These are phyloP conservation scores for Phytophthora citricola DNA, from an alignment of 352 stramenopile genomes.

Conservation along the genomic window DNA sequence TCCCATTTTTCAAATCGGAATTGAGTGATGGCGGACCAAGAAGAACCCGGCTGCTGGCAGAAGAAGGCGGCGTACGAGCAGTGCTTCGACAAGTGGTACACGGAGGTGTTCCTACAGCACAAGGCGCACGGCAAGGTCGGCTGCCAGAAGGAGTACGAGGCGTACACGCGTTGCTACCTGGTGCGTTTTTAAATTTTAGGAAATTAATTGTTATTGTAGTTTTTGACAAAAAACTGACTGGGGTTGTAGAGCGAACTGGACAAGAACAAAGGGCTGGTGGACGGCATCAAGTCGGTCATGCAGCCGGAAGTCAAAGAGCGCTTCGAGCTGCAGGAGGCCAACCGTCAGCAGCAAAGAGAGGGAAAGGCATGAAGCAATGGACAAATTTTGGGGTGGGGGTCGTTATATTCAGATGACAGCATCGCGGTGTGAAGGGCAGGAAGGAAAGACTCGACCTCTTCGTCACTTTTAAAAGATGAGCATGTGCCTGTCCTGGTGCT, in stretches of 20 bases:
- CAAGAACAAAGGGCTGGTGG: conserved; percentile 64
- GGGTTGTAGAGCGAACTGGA: conserved; percentile 59
- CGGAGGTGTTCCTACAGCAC: conserved; percentile 83
- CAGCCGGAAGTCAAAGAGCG: conserved; percentile 57
- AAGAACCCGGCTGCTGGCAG: conserved; percentile 72
- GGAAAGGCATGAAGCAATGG: conserved; percentile 8
- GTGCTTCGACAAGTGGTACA: conserved; percentile 91
- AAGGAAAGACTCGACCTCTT: background rate
- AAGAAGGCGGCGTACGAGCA: conserved; percentile 81
- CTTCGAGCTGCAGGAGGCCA: conserved; percentile 47
- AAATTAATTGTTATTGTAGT: background rate
- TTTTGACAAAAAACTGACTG: conserved; percentile 7
- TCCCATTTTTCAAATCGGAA: conserved; percentile 7
- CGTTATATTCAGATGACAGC: background rate
- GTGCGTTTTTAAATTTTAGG: conserved; percentile 29
- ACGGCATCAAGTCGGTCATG: conserved; percentile 78
- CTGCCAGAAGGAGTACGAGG: conserved; percentile 84
- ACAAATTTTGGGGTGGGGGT: background rate
- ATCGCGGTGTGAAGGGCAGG: background rate
- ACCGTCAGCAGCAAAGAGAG: conserved; percentile 28
- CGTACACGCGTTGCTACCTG: conserved; percentile 77
- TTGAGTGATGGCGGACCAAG: conserved; percentile 29
- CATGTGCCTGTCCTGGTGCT: background rate
- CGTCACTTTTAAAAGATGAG: background rate
- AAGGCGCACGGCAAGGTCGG: conserved; percentile 76